Percentiles rank a stretch among this genome's conserved stretches.
These are phyloP conservation scores for Limonium bicolor DNA, from an alignment of 148 eudicot genomes.

Conservation along the genomic window DNA sequence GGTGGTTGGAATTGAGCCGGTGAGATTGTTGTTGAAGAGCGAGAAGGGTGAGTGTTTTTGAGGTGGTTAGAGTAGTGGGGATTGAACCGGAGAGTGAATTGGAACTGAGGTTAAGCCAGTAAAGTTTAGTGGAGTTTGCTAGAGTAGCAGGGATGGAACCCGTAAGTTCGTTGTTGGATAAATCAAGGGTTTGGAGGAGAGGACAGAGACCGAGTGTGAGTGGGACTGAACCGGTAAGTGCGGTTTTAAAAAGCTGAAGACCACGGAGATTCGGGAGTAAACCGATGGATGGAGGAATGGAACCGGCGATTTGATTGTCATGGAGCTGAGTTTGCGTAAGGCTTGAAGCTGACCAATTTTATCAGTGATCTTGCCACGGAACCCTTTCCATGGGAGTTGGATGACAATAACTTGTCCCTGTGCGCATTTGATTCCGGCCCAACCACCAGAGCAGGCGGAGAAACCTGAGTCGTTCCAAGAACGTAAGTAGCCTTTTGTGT, in stretches of 20 bases:
- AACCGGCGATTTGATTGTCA: constrained; percentile 48
- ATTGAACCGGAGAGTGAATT: constrained; percentile 49
- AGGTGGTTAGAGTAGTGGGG: constrained; percentile 31
- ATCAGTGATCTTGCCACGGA: constrained; percentile 46
- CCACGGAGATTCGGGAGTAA: constrained; percentile 65
- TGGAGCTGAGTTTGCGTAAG: constrained; percentile 73
- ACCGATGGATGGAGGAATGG: constrained; percentile 52
- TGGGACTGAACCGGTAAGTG: constrained; percentile 59
- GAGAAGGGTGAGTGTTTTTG: constrained; percentile 30
- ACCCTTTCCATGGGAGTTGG: constrained; percentile 70
- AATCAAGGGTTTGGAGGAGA: constrained; percentile 56
- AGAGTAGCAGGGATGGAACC: constrained; percentile 47
- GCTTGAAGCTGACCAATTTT: constrained; percentile 58
- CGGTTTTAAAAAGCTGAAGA: constrained; percentile 56
- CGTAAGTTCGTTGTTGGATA: constrained; percentile 38
- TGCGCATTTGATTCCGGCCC: constrained; percentile 81
- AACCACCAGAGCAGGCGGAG: constrained; percentile 67
- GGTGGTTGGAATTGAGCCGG: constrained; percentile 32
- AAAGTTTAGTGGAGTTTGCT: constrained; percentile 41
- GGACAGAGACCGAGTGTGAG: constrained; percentile 42
- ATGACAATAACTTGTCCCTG: constrained; percentile 79
- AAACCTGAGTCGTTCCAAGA: constrained; percentile 68
- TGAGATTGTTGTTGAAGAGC: constrained; percentile 47
- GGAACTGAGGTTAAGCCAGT: constrained; percentile 56
- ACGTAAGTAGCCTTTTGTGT: constrained; percentile 47